Conservation (phyloP, 2,329 filamentous ascomycete genomes). For the Westerdykella sp. region DNA sequence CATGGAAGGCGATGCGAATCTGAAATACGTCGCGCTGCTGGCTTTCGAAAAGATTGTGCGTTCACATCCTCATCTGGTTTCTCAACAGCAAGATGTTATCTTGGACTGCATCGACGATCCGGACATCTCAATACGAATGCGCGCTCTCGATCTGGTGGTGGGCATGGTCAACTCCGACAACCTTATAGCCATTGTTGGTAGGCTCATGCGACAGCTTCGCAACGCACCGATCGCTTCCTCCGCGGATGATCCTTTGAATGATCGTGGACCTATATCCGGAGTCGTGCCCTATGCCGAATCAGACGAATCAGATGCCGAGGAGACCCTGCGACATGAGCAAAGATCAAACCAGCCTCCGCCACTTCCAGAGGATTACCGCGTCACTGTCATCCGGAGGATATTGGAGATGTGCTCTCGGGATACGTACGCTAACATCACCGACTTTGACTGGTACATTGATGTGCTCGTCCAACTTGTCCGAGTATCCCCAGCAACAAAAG, state of each 20-base stretch:
- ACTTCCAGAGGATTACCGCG: slow-evolving; percentile 78
- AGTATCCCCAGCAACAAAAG: slow-evolving; percentile 51
- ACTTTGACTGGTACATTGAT: slow-evolving; percentile 98
- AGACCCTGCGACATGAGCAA: slow-evolving; percentile 48
- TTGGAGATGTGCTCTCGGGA: slow-evolving; percentile 83
- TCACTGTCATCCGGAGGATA: slow-evolving; percentile 75
- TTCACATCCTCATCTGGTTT: slow-evolving; percentile 82
- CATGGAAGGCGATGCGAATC: slow-evolving; percentile 85
- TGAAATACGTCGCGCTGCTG: slow-evolving; percentile 94
- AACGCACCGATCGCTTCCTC: slow-evolving; percentile 56
- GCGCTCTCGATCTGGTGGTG: slow-evolving; percentile 83
- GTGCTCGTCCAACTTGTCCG: slow-evolving; percentile 79
- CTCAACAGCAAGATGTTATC: slow-evolving; percentile 92
- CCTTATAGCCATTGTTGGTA: slow-evolving; percentile 73
- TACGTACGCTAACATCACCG: slow-evolving; percentile 76
- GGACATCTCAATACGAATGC: slow-evolving; percentile 91
- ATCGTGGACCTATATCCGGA: slow-evolving; percentile 39
- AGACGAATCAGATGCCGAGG: slow-evolving; percentile 53
- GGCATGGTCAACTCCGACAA: slow-evolving; percentile 92
- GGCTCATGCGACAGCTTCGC: slow-evolving; percentile 75
- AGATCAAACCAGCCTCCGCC: slow-evolving; percentile 49
- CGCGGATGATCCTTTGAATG: slow-evolving; percentile 41
- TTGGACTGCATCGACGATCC: slow-evolving; percentile 92
- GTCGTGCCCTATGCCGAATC: slow-evolving; percentile 49
- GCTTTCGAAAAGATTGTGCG: slow-evolving; percentile 92